Base-by-base conservation (phyloP, 768 basidiomycete species). In the Steccherinum ochraceum region DNA sequence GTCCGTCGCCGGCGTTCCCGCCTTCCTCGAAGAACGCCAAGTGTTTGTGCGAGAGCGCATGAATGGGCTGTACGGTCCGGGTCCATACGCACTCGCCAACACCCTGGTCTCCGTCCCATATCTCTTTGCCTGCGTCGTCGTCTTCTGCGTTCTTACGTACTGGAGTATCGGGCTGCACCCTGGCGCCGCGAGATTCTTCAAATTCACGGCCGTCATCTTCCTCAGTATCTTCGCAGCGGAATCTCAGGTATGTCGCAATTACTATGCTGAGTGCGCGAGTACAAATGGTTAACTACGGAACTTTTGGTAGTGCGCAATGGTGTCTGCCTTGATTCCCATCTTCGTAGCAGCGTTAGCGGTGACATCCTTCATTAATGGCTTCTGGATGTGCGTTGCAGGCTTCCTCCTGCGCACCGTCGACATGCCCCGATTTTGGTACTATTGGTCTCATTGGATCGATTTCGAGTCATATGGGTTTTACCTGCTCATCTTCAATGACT, bases 291-390 rank as follows among this genome's bases (percentile, higher is more conserved):
- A 21, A 48, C 25, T 19, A 11, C 18, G 12, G 5, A 19, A 1
- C 20, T 11, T 21, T 49, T 18, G 7, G 18, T 48, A 64, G 52
- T 62, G 61, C 3, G 58, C 76, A 13, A 60, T 83, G 12, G 61
- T 83, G 24, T 76, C 80, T 0, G 68, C 78, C 0, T 49, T 75
- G 10, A 50, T 83, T 2, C 82, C 82, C 0, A 72, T 81, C 23
- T 83, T 83, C 50, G 79, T 83, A 16, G 80, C 80, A 0, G 75
- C 81, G 3, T 66, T 84, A 4, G 81, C 81, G 0, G 69, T 83
- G 5, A 67, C 71, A 12, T 70, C 73, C 5, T 82, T 80, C 56
- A 53, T 76, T 35, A 78, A 76, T 53, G 76, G 74, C 0, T 77
- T 82, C 53, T 81, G 78, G 79, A 82, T 82, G 80, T 51, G 50